Evolutionary conservation across 345 rosid species (phyloP).

Genomic region (Erysimum cheiranthoides): DNA sequence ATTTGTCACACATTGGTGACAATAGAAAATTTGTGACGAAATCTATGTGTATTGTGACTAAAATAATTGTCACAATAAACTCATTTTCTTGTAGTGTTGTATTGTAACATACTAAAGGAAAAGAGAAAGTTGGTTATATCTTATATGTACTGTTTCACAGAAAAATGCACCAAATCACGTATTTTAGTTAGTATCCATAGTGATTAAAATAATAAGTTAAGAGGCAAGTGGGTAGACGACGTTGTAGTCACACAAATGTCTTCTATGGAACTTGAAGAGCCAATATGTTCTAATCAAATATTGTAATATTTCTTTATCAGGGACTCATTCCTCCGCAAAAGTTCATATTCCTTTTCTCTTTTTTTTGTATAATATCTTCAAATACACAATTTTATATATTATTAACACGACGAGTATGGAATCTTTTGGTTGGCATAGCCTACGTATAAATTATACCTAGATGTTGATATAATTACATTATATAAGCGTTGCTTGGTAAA

Average conservation of each 20-base stretch:
- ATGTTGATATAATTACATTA: not conserved
- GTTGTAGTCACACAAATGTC: constrained; percentile 34
- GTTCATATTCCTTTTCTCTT: not conserved
- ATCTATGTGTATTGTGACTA: no score
- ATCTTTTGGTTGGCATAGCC: constrained; percentile 15
- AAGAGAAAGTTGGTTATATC: not conserved
- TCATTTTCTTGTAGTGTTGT: not conserved
- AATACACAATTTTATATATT: not conserved
- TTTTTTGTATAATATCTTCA: not conserved
- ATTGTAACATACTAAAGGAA: constrained; percentile 1
- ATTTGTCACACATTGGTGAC: no score
- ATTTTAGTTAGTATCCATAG: not conserved
- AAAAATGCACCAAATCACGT: constrained; percentile 14
- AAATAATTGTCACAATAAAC: no score
- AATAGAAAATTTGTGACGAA: no score
- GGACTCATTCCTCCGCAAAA: constrained; percentile 23
- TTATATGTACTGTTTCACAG: not conserved
- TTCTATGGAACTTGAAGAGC: constrained; percentile 41
- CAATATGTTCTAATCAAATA: constrained; percentile 24
- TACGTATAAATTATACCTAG: not conserved
- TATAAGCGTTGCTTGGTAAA: not conserved
- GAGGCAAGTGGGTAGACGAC: constrained; percentile 38
- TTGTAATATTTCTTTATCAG: constrained; percentile 9
- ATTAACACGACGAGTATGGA: constrained; percentile 21
- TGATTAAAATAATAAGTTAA: constrained; percentile 14